A percentile compares a stretch with the other conserved stretches of the same genome.
phyloP scores from a whole-genome alignment of 306 rosid genomes.

The Dalbergia cochinchinensis region DNA sequence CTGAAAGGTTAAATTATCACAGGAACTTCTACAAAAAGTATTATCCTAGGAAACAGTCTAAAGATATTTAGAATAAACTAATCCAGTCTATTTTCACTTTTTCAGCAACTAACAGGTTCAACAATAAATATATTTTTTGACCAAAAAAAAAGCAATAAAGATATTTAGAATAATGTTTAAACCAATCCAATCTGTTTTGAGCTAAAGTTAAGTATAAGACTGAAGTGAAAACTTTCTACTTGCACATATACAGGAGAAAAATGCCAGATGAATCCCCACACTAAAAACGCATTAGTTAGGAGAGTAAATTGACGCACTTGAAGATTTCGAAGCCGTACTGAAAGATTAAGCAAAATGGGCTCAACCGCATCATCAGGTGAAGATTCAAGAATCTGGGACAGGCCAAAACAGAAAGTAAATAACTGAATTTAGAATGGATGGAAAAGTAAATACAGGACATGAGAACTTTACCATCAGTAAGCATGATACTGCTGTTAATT shows the following conservation, averaged over 20 bases:
- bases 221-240: background rate
- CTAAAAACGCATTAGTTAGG: background rate
- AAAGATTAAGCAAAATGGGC: slow-evolving; percentile 86
- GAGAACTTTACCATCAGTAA: slow-evolving; percentile 75
- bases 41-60: background rate
- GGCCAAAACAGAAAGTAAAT: slow-evolving; percentile 47
- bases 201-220: slow-evolving; percentile 8
- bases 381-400: slow-evolving; percentile 76
- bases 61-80: background rate
- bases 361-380: slow-evolving; percentile 87
- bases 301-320: slow-evolving; percentile 64
- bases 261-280: slow-evolving; percentile 4
- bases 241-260: slow-evolving; percentile 10
- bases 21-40: background rate
- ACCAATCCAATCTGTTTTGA: slow-evolving; percentile 1
- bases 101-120: no score
- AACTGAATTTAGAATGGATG: slow-evolving; percentile 40
- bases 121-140: no score
- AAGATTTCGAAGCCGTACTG: slow-evolving; percentile 86
- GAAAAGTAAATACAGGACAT: slow-evolving; percentile 17
- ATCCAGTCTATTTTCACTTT: no score
- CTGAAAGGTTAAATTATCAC: background rate
- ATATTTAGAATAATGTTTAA: background rate
- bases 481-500: slow-evolving; percentile 92
- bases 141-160: background rate